Evolutionary conservation across 306 rosid genomes (phyloP).

Genomic region (Gynostemma pentaphyllum): DNA sequence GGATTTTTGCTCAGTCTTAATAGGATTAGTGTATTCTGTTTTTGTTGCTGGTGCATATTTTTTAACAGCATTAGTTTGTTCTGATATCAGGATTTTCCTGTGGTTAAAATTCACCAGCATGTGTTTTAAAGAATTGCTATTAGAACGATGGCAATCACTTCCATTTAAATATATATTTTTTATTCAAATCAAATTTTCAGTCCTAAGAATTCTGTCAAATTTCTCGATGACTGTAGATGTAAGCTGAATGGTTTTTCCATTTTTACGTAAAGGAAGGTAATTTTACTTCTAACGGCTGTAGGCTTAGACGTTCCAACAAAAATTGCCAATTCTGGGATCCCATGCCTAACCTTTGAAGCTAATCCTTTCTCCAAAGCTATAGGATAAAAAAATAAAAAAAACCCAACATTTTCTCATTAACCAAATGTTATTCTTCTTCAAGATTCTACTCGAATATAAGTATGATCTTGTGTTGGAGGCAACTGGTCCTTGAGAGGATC

Average conservation of each 20-base stretch:
- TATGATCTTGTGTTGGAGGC: no score
- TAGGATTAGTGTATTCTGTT: neutral
- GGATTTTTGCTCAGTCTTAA: neutral
- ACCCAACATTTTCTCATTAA: no score
- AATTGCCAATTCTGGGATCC: no score
- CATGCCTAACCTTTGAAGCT: no score
- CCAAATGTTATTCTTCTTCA: no score
- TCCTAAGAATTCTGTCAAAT: neutral
- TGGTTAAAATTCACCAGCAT: neutral
- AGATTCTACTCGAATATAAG: no score
- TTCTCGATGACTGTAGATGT: neutral
- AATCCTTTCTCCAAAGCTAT: no score
- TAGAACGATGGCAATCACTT: constrained; percentile 5
- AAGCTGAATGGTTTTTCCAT: neutral
- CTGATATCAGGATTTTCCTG: neutral
- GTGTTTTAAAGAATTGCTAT: constrained; percentile 7
- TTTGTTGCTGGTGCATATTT: constrained; percentile 7
- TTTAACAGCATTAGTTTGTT: neutral
- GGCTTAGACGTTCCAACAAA: no score
- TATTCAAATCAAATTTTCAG: neutral
- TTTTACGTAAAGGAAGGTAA: neutral
- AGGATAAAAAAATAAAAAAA: no score
- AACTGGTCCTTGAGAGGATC: no score
- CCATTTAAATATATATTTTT: neutral
- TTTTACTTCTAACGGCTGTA: neutral